These are phyloP conservation scores for Closterium sp. DNA, from an alignment of 139 green algal species.

Conservation along the genomic window DNA sequence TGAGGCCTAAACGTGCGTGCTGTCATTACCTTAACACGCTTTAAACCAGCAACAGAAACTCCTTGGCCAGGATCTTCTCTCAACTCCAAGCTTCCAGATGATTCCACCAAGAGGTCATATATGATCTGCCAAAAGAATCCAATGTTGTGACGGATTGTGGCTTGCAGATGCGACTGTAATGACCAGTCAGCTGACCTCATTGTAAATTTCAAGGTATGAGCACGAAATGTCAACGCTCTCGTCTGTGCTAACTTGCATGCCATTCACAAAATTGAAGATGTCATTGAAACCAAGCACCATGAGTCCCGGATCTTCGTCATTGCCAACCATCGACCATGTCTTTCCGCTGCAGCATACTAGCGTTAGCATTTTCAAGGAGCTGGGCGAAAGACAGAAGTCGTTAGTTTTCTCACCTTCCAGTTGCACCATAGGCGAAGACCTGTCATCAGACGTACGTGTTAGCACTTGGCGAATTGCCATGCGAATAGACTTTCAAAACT, in stretches of 20 bases:
- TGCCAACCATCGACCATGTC: conserved; percentile 55
- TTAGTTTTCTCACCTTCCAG: neutral
- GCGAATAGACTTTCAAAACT: neutral
- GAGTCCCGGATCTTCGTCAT: conserved; percentile 67
- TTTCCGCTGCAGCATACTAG: conserved; percentile 21
- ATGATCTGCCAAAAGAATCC: conserved; percentile 29
- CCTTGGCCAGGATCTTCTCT: conserved; percentile 55
- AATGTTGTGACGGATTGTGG: neutral
- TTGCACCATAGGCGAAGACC: neutral
- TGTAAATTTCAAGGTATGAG: conserved; percentile 62
- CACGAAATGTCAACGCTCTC: conserved; percentile 50
- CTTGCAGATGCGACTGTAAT: neutral
- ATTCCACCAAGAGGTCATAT: conserved; percentile 52
- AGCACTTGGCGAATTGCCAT: neutral
- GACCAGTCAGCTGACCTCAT: conserved; percentile 38
- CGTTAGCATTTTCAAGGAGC: neutral
- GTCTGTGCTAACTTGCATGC: neutral
- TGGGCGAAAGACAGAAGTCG: neutral
- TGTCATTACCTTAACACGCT: conserved; percentile 1
- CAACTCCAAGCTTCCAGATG: conserved; percentile 46
- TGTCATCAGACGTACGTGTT: neutral
- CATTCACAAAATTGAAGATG: conserved; percentile 62
- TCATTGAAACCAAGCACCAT: conserved; percentile 77
- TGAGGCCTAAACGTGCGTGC: neutral
- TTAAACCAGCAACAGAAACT: conserved; percentile 19